A percentile compares a stretch with the other conserved stretches of the same genome.
phyloP scores from a whole-genome alignment of 192 early-diverging fungal species.

The Lunasporangiospora selenospora region DNA sequence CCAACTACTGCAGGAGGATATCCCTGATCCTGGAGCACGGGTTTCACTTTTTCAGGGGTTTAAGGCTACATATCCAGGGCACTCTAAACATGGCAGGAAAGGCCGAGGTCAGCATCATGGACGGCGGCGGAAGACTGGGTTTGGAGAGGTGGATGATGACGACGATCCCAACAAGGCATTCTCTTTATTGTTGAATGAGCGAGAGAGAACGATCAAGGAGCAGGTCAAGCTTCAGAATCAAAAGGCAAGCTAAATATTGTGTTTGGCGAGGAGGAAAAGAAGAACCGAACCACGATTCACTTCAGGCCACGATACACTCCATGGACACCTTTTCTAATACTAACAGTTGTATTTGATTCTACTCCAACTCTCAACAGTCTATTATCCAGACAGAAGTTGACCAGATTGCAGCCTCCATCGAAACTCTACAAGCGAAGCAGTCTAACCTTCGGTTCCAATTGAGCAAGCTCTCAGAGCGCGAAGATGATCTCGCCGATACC shows the following conservation, averaged over 20 bases:
- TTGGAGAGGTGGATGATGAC: constrained; percentile 35
- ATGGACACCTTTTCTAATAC: background rate
- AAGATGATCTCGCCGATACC: constrained; percentile 50
- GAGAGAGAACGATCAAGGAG: constrained; percentile 58
- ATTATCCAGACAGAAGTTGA: constrained; percentile 51
- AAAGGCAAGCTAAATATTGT: constrained; percentile 50
- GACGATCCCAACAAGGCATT: constrained; percentile 48
- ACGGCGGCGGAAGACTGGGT: constrained; percentile 42
- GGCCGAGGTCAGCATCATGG: constrained; percentile 28
- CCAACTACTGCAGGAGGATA: constrained; percentile 51
- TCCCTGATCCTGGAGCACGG: constrained; percentile 58
- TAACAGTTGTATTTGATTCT: background rate
- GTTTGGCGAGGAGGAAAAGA: background rate
- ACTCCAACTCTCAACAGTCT: constrained; percentile 28
- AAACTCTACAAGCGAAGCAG: constrained; percentile 50
- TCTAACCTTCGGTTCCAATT: constrained; percentile 48
- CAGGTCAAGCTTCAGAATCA: constrained; percentile 56
- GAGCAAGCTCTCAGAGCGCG: constrained; percentile 52
- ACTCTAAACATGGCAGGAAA: constrained; percentile 38
- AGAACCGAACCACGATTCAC: too few species aligned
- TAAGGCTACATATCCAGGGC: constrained; percentile 57
- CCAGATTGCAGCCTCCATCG: constrained; percentile 57
- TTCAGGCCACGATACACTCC: background rate
- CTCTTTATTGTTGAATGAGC: constrained; percentile 53
- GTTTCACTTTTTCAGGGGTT: constrained; percentile 65